Evolutionary conservation across 768 basidiomycete species (phyloP).

Genomic region (Sistotremastrum niveocremeum): DNA sequence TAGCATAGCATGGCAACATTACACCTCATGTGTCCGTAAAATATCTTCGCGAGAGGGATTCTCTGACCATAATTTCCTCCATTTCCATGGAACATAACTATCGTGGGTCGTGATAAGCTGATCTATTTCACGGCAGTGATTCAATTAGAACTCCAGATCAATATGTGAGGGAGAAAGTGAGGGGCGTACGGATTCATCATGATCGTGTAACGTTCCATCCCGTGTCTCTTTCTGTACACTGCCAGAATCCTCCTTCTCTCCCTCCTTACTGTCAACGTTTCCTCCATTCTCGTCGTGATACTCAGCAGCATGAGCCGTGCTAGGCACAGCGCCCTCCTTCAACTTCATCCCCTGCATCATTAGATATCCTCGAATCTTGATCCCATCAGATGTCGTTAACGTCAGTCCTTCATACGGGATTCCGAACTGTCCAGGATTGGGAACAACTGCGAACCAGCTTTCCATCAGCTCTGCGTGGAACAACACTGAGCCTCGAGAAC

Average conservation of each 20-base stretch:
- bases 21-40: constrained; percentile 72
- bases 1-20: constrained; percentile 94
- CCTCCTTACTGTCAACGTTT: not conserved
- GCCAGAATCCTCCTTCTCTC: too few species aligned
- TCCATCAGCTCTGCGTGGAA: too few species aligned
- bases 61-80: constrained; percentile 83
- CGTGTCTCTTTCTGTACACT: too few species aligned
- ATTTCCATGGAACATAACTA: constrained; percentile 91
- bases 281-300: constrained; percentile 44
- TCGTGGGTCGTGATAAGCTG: constrained; percentile 46
- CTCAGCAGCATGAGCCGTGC: constrained; percentile 11
- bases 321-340: constrained; percentile 20
- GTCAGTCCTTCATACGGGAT: constrained; percentile 65
- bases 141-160: not conserved
- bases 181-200: too few species aligned
- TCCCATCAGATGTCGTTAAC: constrained; percentile 56
- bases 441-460: constrained; percentile 39
- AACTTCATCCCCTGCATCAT: constrained; percentile 49
- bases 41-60: constrained; percentile 74
- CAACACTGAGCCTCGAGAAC: not conserved
- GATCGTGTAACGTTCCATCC: too few species aligned
- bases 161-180: not conserved
- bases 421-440: constrained; percentile 52
- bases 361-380: constrained; percentile 66
- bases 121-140: not conserved